phyloP scores from a whole-genome alignment of 2,329 filamentous ascomycete genomes.

The Aspergillus sp. region DNA sequence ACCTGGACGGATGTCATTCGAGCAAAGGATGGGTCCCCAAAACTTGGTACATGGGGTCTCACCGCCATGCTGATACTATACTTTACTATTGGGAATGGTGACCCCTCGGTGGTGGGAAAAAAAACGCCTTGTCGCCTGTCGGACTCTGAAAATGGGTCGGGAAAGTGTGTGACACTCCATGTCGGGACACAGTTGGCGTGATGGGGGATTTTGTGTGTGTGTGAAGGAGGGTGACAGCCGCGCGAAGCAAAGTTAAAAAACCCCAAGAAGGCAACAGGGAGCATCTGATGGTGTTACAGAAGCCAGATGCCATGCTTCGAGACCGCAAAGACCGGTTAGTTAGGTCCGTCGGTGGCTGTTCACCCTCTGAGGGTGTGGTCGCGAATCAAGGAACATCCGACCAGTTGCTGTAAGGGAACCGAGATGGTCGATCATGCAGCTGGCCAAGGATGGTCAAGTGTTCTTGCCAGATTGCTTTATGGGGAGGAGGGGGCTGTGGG shows the following conservation, averaged over 20 bases:
- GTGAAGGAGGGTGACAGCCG: constrained; percentile 4
- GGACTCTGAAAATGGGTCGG: neutral
- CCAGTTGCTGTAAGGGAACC: constrained; percentile 2
- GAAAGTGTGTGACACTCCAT: constrained; percentile 1
- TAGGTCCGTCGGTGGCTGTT: neutral
- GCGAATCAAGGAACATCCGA: constrained; percentile 4
- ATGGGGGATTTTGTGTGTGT: neutral
- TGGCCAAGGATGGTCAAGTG: constrained; percentile 5
- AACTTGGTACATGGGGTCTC: neutral
- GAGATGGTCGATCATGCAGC: constrained; percentile 9
- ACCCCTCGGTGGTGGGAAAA: no score
- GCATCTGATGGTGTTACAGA: neutral
- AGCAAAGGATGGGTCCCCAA: constrained; percentile 12
- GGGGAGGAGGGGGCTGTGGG: neutral
- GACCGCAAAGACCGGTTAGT: neutral
- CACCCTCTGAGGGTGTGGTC: neutral
- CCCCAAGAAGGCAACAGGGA: neutral
- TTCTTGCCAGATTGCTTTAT: neutral
- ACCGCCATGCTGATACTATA: constrained; percentile 5
- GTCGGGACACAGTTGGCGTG: neutral
- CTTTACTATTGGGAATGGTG: neutral
- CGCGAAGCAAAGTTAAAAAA: constrained; percentile 2
- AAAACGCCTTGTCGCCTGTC: neutral
- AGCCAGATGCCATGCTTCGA: neutral
- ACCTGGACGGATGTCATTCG: constrained; percentile 19